phyloP scores from a whole-genome alignment of 495 filamentous ascomycete species.

The Tricharina praecox region DNA sequence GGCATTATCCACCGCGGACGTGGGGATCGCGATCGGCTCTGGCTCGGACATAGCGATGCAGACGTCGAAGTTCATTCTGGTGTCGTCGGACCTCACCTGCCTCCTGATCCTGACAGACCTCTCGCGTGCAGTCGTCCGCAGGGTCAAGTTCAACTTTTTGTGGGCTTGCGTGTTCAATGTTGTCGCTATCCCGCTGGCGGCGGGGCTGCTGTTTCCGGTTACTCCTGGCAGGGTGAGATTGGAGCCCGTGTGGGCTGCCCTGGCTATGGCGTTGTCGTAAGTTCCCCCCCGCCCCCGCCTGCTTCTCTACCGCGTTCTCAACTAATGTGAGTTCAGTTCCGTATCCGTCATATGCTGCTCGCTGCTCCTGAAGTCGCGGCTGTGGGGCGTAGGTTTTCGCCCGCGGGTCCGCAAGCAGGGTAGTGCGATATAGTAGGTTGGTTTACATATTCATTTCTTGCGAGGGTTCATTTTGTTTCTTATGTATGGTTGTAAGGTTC shows the following conservation, averaged over 20 bases:
- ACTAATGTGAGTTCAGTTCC: not conserved
- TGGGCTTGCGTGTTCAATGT: slow-evolving; percentile 85
- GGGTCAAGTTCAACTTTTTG: slow-evolving; percentile 71
- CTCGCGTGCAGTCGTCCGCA: slow-evolving; percentile 50
- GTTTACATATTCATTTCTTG: too few species aligned
- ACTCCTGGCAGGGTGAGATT: slow-evolving; percentile 27
- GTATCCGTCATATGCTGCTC: not conserved
- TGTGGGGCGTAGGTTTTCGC: not conserved
- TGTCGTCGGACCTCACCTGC: slow-evolving; percentile 50
- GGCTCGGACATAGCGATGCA: slow-evolving; percentile 74
- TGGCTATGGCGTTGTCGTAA: slow-evolving; percentile 57
- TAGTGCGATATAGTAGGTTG: too few species aligned
- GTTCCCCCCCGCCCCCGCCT: not conserved
- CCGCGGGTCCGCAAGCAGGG: not conserved
- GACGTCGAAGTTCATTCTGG: slow-evolving; percentile 69
- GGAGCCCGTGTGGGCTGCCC: slow-evolving; percentile 30
- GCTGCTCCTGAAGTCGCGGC: not conserved
- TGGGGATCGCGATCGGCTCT: slow-evolving; percentile 68
- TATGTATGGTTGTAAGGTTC: too few species aligned
- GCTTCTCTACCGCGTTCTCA: too few species aligned
- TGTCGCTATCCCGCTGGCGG: slow-evolving; percentile 63
- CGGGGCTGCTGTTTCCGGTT: slow-evolving; percentile 68
- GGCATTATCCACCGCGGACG: slow-evolving; percentile 60
- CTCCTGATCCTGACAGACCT: slow-evolving; percentile 60
- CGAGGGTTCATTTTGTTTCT: too few species aligned